These are phyloP conservation scores for Brassica carinata DNA, from an alignment of 345 rosid genomes.

Conservation along the genomic window DNA sequence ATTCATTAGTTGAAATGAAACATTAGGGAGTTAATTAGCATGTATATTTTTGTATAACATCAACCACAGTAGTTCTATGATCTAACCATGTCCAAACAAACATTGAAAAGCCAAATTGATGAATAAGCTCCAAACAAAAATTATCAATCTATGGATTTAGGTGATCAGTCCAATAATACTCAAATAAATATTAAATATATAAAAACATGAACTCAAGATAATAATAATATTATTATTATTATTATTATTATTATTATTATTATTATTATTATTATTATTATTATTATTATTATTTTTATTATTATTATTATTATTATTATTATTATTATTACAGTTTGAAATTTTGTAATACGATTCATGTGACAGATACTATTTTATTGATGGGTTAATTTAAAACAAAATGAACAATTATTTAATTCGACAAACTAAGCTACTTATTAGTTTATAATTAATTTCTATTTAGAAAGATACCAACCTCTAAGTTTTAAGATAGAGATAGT, in stretches of 20 bases:
- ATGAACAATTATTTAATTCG: not conserved
- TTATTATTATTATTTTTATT: too few relatives aligned
- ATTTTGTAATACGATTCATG: not conserved
- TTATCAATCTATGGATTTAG: not conserved
- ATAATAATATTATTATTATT: not conserved
- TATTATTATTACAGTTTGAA: not conserved
- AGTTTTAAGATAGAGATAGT: conserved; percentile 12
- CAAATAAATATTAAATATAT: not conserved
- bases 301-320: not conserved
- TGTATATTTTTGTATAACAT: not conserved
- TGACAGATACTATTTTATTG: conserved; percentile 20
- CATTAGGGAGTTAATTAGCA: not conserved
- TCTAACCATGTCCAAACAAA: not conserved
- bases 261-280: too few relatives aligned
- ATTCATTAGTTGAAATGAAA: not conserved
- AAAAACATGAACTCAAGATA: not conserved
- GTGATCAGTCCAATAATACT: not conserved
- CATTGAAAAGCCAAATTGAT: not conserved
- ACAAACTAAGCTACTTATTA: conserved; percentile 7
- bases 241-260: too few relatives aligned
- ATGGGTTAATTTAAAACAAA: not conserved
- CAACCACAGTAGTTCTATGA: not conserved
- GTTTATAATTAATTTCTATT: not conserved
- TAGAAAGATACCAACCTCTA: conserved; percentile 19
- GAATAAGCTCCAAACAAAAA: not conserved